Base-by-base conservation (phyloP, 2,329 filamentous ascomycete genomes). In the Fusarium sp. region DNA sequence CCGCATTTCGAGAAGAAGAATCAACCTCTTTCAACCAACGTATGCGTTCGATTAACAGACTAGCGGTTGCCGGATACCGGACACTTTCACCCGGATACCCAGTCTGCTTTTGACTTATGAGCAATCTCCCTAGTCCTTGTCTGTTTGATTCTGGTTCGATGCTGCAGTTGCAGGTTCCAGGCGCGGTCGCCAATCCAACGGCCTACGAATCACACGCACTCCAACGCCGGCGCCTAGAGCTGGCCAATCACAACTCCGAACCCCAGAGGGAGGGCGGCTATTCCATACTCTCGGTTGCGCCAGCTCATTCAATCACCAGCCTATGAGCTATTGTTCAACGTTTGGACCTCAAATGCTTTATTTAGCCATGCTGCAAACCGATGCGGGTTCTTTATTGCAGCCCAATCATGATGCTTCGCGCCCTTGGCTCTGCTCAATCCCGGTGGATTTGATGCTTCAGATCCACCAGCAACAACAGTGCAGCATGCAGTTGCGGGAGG, bases 261-360 rank as follows among this genome's bases (percentile, higher is more conserved):
- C 56, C 57, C 24, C 57, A 45, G 36, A 49, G 34, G 14, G 54
- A 69, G 39, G 78, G 82, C 82, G 82, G 79, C 78, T 82, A 80
- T 78, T 76, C 73, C 75, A 79, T 64, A 79, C 78, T 44, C 59
- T 52, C 42, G 57, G 62, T 50, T 75, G 69, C 69, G 61, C 70
- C 71, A 75, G 68, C 58, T 65, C 64, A 67, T 59, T 64, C 67
- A 67, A 71, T 31, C 51, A 67, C 67, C 72, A 58, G 65, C 73
- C 71, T 75, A 75, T 74, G 66, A 71, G 62, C 60, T 64, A 54
- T 65, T 60, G 56, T 55, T 59, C 31, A 62, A 60, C 61, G 49
- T 51, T 62, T 62, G 42, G 66, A 59, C 47, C 53, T 59, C 52
- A 17, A 58, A 61, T 61, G 65, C 71, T 75, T 74, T 74, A 75